Evolutionary conservation across 257 asterid genomes (phyloP).

Genomic region (Forsythia viridissima): DNA sequence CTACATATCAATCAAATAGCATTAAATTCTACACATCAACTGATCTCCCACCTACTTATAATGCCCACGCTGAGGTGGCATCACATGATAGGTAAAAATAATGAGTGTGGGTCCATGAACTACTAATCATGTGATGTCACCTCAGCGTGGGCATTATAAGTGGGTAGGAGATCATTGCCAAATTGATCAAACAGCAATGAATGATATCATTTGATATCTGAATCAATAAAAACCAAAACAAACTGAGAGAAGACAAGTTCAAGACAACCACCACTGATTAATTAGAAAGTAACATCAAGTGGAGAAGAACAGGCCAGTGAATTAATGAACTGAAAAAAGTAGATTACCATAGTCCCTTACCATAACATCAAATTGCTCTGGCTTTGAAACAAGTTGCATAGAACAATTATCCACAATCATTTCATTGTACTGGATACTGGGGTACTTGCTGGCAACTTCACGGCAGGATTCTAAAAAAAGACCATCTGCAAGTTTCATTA

Average conservation of each 20-base stretch:
- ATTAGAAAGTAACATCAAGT: constrained; percentile 7
- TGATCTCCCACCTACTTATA: too few relatives aligned
- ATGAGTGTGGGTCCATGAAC: too few relatives aligned
- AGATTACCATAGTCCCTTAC: constrained; percentile 35
- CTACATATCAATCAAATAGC: not conserved
- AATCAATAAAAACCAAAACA: not conserved
- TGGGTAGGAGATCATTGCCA: too few relatives aligned
- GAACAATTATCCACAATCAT: constrained; percentile 98
- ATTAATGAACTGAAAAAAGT: not conserved
- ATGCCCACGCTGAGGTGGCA: too few relatives aligned
- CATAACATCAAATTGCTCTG: constrained; percentile 99
- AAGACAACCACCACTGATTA: not conserved
- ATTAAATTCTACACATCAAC: not conserved
- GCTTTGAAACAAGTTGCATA: constrained; percentile 99
- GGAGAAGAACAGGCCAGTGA: not conserved
- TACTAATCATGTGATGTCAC: too few relatives aligned
- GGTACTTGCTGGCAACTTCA: constrained; percentile 91
- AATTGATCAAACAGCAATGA: too few relatives aligned
- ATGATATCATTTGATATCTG: not conserved
- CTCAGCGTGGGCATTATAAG: too few relatives aligned
- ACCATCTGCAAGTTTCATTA: constrained; percentile 99
- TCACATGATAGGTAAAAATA: too few relatives aligned
- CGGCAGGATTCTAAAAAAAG: constrained; percentile 94
- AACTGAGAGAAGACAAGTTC: not conserved
- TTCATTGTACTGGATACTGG: constrained; percentile 82